A percentile compares a stretch with the other conserved stretches of the same genome.
Evolutionary conservation across 805 yeast species (phyloP).

Genomic region (Saccharomycopsis oosterbeekiorum): DNA sequence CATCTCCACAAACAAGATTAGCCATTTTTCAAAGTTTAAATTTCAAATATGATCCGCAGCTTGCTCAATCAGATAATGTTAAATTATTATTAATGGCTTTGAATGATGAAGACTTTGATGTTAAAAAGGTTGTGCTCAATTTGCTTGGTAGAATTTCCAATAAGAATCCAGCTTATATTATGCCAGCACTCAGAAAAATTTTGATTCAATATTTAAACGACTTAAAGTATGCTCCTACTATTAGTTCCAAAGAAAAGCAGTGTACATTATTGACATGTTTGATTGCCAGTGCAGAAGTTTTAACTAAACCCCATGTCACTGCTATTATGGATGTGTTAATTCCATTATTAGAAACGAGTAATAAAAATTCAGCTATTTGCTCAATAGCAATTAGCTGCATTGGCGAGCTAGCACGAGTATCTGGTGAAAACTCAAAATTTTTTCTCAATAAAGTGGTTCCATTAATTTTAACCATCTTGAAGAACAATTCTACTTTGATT

Average conservation of each 20-base stretch:
- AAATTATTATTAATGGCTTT: slow-evolving; percentile 76
- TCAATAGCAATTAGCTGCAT: slow-evolving; percentile 76
- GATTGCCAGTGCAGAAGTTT: slow-evolving; percentile 66
- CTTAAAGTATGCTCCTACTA: slow-evolving; percentile 68
- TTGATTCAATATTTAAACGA: slow-evolving; percentile 78
- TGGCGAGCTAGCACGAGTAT: slow-evolving; percentile 83
- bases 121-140: slow-evolving; percentile 66
- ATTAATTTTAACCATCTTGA: slow-evolving; percentile 72
- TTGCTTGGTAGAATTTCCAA: slow-evolving; percentile 77
- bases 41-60: slow-evolving; percentile 74
- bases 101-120: slow-evolving; percentile 81
- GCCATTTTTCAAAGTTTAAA: slow-evolving; percentile 69
- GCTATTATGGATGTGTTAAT: slow-evolving; percentile 82
- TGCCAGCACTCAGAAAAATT: slow-evolving; percentile 83
- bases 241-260: slow-evolving; percentile 77
- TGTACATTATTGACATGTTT: slow-evolving; percentile 65
- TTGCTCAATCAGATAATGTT: slow-evolving; percentile 90
- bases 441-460: slow-evolving; percentile 79
- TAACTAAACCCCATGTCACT: slow-evolving; percentile 84
- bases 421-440: slow-evolving; percentile 73
- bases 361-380: slow-evolving; percentile 69
- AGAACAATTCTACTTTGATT: slow-evolving; percentile 56
- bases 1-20: slow-evolving; percentile 73
- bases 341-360: slow-evolving; percentile 51
- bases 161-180: slow-evolving; percentile 90